Evolutionary conservation across 768 basidiomycete genomes (phyloP), one percentile per base, ranked within the genome.

Genomic region (Panaeolus cyanescens): DNA sequence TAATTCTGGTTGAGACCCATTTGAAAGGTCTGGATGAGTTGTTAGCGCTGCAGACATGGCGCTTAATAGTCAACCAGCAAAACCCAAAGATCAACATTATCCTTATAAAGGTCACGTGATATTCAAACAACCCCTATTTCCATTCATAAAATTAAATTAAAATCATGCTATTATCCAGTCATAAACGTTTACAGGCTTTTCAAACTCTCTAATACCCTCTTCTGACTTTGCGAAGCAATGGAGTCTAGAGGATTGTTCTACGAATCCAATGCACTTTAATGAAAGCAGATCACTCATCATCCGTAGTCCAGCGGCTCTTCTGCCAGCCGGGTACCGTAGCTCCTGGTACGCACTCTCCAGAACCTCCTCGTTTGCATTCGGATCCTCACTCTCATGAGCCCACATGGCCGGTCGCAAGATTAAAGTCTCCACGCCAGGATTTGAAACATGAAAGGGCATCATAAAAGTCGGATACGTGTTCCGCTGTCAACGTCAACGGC

Each of bases 1-100:
- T 32, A 89, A 72, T 65, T 89, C 88, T n/a, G 82, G 84, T 36
- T 84, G 75, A 10, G 76, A 83, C 32, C 61, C 64, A 55, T 60
- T 68, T 34, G 67, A 70, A 20, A 61, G 25, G 36, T 88, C 87
- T 25, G 42, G 22, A 22, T 45, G 42, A 28, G 20, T 5, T 5
- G 5, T 45, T 45, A 45, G 42, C 42, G 42, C 42, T 45, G 42
- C 42, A 45, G 42, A 45, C 42, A 45, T 45, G 42, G 42, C 42
- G 42, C 42, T 45, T 45, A 45, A 45, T 17, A 28, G 42, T 45
- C 42, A 45, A 45, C 42, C 22, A 45, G 42, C 39, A 40, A 40
- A 40, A 34, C 33, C 6, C 7, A 34, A 4, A 40, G 19, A 20
- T 45, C 42, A 45, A 45, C 42, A 45, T 13, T 45, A 4, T 45